Percentiles rank a stretch among this genome's conserved stretches.
phyloP scores from a whole-genome alignment of 129 eudicot genomes.

The Logfia minima region DNA sequence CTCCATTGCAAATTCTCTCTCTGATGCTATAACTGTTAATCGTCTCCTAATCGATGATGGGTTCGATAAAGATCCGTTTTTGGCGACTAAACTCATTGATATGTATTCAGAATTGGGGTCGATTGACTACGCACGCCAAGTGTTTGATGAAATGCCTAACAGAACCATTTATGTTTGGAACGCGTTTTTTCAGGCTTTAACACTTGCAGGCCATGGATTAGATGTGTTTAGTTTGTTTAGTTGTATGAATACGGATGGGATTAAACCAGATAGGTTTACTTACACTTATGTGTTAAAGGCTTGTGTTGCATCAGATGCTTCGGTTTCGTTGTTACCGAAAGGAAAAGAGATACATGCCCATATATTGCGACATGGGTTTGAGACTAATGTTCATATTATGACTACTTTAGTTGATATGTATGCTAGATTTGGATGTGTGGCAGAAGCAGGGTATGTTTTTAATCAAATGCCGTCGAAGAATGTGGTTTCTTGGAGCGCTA shows the following conservation, averaged over 20 bases:
- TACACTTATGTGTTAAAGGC: conserved; percentile 87
- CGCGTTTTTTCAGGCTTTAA: conserved; percentile 66
- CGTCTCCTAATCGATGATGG: conserved; percentile 53
- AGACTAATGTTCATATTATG: conserved; percentile 67
- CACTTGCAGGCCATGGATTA: conserved; percentile 61
- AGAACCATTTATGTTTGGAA: conserved; percentile 80
- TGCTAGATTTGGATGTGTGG: conserved; percentile 68
- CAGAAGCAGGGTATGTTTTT: conserved; percentile 56
- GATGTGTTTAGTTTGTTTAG: conserved; percentile 60
- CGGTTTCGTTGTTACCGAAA: conserved; percentile 35
- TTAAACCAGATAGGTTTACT: conserved; percentile 79
- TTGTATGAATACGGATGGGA: conserved; percentile 50
- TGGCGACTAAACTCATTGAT: conserved; percentile 83
- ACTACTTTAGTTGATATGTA: conserved; percentile 92
- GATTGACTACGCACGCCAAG: conserved; percentile 65
- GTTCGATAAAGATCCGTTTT: conserved; percentile 66
- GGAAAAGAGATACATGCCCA: conserved; percentile 87
- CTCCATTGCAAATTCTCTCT: conserved; percentile 42
- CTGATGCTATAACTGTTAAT: conserved; percentile 61
- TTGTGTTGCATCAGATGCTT: conserved; percentile 70
- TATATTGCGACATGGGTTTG: conserved; percentile 67
- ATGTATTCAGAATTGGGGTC: conserved; percentile 60
- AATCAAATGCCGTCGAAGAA: conserved; percentile 48
- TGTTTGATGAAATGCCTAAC: conserved; percentile 65
- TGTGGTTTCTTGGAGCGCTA: conserved; percentile 96